phyloP scores from a whole-genome alignment of 176 grass and related monocot genomes.

The maize (Zea mays) region Zm-B73-REFERENCE-NAM-5.0 NC_050102.1:111175501-111176000 shows the following conservation, averaged over 20 bases:
- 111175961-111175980: slow-evolving; percentile 60
- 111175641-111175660: slow-evolving; percentile 50
- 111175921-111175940: slow-evolving; percentile 56
- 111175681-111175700: slow-evolving; percentile 82
- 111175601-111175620: slow-evolving; percentile 51
- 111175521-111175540: slow-evolving; percentile 29
- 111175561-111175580: slow-evolving; percentile 44
- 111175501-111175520: neutral
- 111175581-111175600: slow-evolving; percentile 26
- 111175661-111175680: slow-evolving; percentile 66
- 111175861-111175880: slow-evolving; percentile 22
- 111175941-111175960: slow-evolving; percentile 54
- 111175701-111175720: slow-evolving; percentile 67
- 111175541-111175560: slow-evolving; percentile 75
- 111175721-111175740: slow-evolving; percentile 46
- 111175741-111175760: slow-evolving; percentile 58
- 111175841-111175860: slow-evolving; percentile 20
- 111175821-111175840: slow-evolving; percentile 41
- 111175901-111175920: slow-evolving; percentile 43
- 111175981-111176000: slow-evolving; percentile 37
- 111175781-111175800: slow-evolving; percentile 62
- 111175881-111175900: slow-evolving; percentile 43
- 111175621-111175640: slow-evolving; percentile 60
- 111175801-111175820: slow-evolving; percentile 35
- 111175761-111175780: slow-evolving; percentile 58